Conservation (phyloP, 495 filamentous ascomycete species). For the Baudoinia panamericana region DNA sequence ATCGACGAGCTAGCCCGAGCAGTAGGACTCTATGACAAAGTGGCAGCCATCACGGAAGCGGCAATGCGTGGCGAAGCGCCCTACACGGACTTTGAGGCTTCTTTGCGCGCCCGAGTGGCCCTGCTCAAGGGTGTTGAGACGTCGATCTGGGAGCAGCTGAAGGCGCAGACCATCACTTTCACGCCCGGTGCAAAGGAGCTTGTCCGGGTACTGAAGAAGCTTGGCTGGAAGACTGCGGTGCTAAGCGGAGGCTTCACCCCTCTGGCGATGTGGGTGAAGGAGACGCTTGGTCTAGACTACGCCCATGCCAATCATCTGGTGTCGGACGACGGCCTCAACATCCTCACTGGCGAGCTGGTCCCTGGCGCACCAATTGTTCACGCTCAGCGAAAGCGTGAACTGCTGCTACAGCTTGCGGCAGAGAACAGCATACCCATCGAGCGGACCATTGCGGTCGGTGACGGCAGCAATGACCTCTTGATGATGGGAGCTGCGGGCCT, state of each 20-base stretch:
- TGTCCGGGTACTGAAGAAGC: constrained; percentile 51
- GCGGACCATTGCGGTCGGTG: constrained; percentile 78
- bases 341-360: constrained; percentile 69
- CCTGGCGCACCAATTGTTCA: constrained; percentile 63
- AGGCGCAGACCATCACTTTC: constrained; percentile 51
- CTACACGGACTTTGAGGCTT: constrained; percentile 68
- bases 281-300: constrained; percentile 68
- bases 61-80: constrained; percentile 79
- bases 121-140: constrained; percentile 69
- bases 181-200: constrained; percentile 69
- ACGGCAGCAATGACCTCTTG: constrained; percentile 86
- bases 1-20: constrained; percentile 85
- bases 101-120: constrained; percentile 61
- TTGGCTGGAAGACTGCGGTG: constrained; percentile 78
- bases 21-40: constrained; percentile 56
- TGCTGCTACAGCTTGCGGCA: constrained; percentile 63
- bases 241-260: constrained; percentile 86
- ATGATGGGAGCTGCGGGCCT: constrained; percentile 86
- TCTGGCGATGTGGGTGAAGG: constrained; percentile 72
- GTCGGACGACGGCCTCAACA: constrained; percentile 46
- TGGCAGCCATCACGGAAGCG: constrained; percentile 70
- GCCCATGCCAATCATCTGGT: constrained; percentile 77
- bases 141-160: constrained; percentile 68
- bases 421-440: constrained; percentile 56
- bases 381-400: constrained; percentile 60